These are phyloP conservation scores for Inga oerstediana DNA, from an alignment of 306 rosid species.

Conservation along the genomic window DNA sequence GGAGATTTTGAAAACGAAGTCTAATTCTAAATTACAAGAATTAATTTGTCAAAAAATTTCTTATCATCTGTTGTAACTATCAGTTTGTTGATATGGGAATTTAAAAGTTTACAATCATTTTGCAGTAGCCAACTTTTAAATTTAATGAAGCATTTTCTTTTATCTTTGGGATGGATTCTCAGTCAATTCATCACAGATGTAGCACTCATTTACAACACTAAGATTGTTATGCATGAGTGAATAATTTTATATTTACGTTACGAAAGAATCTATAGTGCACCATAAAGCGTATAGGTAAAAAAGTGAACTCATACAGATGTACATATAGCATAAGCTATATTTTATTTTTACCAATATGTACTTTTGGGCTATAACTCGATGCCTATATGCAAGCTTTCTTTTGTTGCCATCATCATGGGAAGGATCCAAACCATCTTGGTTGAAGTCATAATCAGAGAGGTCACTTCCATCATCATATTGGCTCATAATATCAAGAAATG, in stretches of 20 bases:
- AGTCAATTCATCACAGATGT: constrained; percentile 19
- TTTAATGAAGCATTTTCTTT: not conserved
- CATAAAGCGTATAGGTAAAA: not conserved
- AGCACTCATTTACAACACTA: constrained; percentile 22
- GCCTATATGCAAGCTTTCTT: constrained; percentile 87
- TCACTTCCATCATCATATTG: constrained; percentile 79
- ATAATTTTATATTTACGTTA: not conserved
- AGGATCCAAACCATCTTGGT: constrained; percentile 65
- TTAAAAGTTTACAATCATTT: constrained; percentile 18
- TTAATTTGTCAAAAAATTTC: constrained; percentile 5
- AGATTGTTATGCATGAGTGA: constrained; percentile 11
- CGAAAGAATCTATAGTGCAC: not conserved
- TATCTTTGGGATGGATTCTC: constrained; percentile 10
- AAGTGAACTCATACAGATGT: constrained; percentile 10
- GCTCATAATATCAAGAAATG: constrained; percentile 65
- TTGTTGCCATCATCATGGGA: constrained; percentile 65
- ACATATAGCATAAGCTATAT: not conserved
- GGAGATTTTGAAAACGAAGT: constrained; percentile 1
- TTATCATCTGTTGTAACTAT: constrained; percentile 6
- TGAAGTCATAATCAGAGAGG: constrained; percentile 78
- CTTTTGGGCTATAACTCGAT: constrained; percentile 65
- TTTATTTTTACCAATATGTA: constrained; percentile 60
- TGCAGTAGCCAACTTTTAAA: not conserved
- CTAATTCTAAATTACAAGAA: constrained; percentile 1
- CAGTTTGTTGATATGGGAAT: not conserved